Conservation (phyloP, 1,284 basidiomycete genomes). For the Microbotryum violaceum region DNA sequence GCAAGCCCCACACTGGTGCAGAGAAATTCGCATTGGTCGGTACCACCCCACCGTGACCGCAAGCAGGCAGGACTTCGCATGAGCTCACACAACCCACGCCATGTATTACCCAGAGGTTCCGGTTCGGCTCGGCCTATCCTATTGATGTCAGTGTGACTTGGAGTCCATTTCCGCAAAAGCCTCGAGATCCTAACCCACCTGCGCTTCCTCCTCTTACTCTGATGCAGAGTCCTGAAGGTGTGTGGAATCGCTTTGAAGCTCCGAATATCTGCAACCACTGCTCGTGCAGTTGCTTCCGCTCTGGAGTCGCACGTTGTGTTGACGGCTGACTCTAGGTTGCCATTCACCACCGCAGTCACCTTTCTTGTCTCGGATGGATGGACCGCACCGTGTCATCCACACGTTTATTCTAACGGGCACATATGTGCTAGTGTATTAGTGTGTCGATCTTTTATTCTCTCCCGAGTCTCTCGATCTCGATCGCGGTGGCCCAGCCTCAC, state of each 20-base stretch:
- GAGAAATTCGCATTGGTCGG: conserved; percentile 27
- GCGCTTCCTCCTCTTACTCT: not conserved
- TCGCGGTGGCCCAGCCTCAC: not conserved
- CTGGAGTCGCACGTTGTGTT: no score
- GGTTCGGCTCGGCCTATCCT: conserved; percentile 20
- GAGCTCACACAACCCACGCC: no score
- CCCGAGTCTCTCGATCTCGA: not conserved
- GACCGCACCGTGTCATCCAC: conserved; percentile 42
- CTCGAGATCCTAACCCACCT: not conserved
- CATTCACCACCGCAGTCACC: conserved; percentile 38
- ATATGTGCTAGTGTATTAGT: conserved; percentile 41
- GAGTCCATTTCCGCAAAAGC: not conserved
- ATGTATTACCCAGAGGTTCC: conserved; percentile 15
- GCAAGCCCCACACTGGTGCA: not conserved
- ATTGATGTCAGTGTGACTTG: conserved; percentile 16
- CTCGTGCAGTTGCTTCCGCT: not conserved
- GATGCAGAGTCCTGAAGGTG: conserved; percentile 1
- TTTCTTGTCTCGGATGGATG: conserved; percentile 38
- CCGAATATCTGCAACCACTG: not conserved
- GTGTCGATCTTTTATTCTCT: conserved; percentile 15
- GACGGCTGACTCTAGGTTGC: not conserved
- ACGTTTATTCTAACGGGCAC: conserved; percentile 41
- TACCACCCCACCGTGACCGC: not conserved
- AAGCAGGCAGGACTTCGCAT: no score
- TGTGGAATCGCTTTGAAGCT: not conserved